Conservation (phyloP, 164 flowering plant species). For the Litsea cubeba region DNA sequence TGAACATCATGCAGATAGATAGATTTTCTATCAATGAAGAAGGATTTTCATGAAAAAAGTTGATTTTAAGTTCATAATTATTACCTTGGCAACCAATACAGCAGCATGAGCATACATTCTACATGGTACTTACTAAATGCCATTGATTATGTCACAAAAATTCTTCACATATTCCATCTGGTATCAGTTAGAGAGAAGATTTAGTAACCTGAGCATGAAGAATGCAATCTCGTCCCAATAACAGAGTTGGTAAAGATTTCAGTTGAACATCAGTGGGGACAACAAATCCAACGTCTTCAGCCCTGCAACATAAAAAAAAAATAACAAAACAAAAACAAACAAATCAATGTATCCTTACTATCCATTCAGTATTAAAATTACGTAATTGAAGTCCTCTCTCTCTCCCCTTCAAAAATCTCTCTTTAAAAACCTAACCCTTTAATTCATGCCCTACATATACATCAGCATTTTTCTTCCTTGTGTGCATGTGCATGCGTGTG, state of each 20-base stretch:
- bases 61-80: background rate
- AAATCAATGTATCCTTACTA: background rate
- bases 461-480: no score
- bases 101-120: background rate
- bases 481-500: no score
- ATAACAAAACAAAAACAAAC: no score
- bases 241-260: constrained; percentile 64
- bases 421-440: no score
- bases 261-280: constrained; percentile 72
- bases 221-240: constrained; percentile 80
- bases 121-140: background rate
- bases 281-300: constrained; percentile 72
- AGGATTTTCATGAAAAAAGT: no score
- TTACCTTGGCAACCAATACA: background rate
- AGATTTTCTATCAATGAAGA: no score
- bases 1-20: no score
- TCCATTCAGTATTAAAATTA: background rate
- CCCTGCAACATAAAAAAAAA: constrained; percentile 34
- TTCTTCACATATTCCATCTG: background rate
- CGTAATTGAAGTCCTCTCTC: background rate
- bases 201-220: constrained; percentile 86
- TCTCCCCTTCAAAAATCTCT: background rate
- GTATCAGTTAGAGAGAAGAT: background rate
- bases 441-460: no score
- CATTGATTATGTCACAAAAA: background rate